Percentiles rank a stretch among this genome's conserved stretches.
Conservation (phyloP, 208 protist species). For the Crithidia thermophila region DNA sequence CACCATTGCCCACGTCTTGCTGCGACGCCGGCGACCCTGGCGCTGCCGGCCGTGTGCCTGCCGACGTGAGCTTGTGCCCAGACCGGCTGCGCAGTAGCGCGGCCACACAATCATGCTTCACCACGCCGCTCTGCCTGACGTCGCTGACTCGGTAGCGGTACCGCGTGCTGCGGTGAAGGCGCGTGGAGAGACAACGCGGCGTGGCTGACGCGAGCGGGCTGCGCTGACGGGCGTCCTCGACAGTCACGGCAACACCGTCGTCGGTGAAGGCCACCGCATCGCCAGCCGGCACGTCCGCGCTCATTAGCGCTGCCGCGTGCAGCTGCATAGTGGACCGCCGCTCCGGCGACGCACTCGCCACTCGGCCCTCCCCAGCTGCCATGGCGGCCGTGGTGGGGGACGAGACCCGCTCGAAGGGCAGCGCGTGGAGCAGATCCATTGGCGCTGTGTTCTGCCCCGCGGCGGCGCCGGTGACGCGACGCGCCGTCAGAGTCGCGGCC, state of each 20-base stretch:
- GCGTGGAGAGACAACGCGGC: constrained; percentile 4
- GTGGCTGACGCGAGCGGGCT: not conserved
- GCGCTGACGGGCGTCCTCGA: too few species aligned
- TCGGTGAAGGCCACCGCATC: too few species aligned
- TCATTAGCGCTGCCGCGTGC: not conserved
- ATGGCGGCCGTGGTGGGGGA: not conserved
- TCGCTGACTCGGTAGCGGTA: constrained; percentile 4
- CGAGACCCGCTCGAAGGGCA: not conserved
- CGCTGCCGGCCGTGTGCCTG: too few species aligned
- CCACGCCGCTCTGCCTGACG: not conserved
- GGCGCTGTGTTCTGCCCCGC: too few species aligned
- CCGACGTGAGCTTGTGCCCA: too few species aligned
- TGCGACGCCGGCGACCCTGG: too few species aligned
- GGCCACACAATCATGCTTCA: not conserved
- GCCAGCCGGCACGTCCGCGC: not conserved
- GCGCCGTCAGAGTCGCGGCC: not conserved
- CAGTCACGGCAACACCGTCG: too few species aligned
- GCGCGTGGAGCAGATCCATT: not conserved
- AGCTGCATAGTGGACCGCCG: not conserved
- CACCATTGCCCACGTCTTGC: too few species aligned
- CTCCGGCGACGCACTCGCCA: not conserved
- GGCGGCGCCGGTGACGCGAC: too few species aligned
- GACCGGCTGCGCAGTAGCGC: constrained; percentile 8
- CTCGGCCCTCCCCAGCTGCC: not conserved
- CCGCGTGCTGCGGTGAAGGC: constrained; percentile 14